A percentile compares a stretch with the other conserved stretches of the same genome.
Evolutionary conservation across 495 filamentous ascomycete species (phyloP).

Genomic region (Parathielavia hyrcaniae): DNA sequence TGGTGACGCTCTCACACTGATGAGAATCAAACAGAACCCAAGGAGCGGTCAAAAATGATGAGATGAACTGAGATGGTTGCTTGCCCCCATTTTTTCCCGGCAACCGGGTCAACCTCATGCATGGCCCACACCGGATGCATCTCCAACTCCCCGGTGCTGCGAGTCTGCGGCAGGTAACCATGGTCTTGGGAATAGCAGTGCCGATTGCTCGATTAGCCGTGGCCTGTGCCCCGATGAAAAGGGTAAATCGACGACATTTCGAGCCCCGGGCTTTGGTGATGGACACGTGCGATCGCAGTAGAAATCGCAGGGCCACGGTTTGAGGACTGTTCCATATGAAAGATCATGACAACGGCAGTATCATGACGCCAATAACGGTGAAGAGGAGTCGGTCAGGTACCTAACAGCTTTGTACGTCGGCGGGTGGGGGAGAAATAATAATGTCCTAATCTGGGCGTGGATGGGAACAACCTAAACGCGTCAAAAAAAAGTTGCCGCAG

Average conservation of each 20-base stretch:
- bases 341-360: not conserved
- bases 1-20: too few relatives aligned
- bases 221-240: slow-evolving; percentile 1
- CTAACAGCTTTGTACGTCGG: too few relatives aligned
- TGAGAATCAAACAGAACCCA: not conserved
- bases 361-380: not conserved
- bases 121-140: slow-evolving; percentile 13
- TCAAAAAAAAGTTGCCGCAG: too few relatives aligned
- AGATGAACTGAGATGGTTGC: not conserved
- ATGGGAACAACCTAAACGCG: too few relatives aligned
- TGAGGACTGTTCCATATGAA: not conserved
- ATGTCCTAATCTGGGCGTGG: too few relatives aligned
- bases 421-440: too few relatives aligned
- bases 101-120: too few relatives aligned
- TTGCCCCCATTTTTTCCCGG: not conserved
- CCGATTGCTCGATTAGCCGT: slow-evolving; percentile 7
- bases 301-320: not conserved
- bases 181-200: slow-evolving; percentile 21
- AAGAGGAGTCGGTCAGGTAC: too few relatives aligned
- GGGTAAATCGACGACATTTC: not conserved
- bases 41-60: not conserved
- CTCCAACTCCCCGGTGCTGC: slow-evolving; percentile 7
- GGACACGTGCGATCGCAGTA: not conserved
- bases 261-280: not conserved
- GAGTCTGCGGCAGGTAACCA: slow-evolving; percentile 17